Percentiles rank a stretch among this genome's conserved stretches.
Evolutionary conservation across 768 basidiomycete genomes (phyloP).

Genomic region (Podaxis rugospora): DNA sequence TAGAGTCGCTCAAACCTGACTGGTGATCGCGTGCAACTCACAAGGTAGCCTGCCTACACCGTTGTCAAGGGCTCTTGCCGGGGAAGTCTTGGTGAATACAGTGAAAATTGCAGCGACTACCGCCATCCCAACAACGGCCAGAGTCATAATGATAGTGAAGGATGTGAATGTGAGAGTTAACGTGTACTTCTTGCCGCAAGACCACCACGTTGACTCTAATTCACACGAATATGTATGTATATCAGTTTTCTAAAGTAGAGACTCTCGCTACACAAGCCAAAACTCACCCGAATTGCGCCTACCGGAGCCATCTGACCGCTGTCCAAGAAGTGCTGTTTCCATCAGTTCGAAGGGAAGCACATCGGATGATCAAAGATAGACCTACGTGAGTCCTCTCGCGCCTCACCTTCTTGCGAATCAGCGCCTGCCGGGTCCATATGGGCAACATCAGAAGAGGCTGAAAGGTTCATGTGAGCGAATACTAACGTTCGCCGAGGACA

Average conservation of each 20-base stretch:
- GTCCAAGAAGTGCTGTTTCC: conserved; percentile 4
- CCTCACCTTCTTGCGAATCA: background rate
- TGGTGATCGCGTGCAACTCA: background rate
- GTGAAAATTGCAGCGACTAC: conserved; percentile 11
- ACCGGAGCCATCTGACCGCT: background rate
- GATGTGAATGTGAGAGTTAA: conserved; percentile 20
- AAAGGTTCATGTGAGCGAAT: background rate
- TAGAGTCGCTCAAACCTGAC: background rate
- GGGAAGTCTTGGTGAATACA: background rate
- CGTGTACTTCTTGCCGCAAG: conserved; percentile 7
- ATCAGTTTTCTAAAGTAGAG: background rate
- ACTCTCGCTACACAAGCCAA: background rate
- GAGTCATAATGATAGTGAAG: conserved; percentile 17
- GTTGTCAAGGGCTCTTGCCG: conserved; percentile 6
- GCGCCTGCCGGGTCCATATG: background rate
- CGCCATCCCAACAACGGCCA: conserved; percentile 15
- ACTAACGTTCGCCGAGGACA: background rate
- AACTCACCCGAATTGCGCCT: background rate
- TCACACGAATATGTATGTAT: background rate
- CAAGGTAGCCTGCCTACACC: conserved; percentile 8
- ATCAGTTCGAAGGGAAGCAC: background rate
- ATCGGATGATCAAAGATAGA: background rate
- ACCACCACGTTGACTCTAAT: background rate
- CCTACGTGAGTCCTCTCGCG: conserved; percentile 4
- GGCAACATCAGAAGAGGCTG: background rate